Evolutionary conservation across 2,329 filamentous ascomycete species (phyloP).

Genomic region (Paraconiothyrium sp.): DNA sequence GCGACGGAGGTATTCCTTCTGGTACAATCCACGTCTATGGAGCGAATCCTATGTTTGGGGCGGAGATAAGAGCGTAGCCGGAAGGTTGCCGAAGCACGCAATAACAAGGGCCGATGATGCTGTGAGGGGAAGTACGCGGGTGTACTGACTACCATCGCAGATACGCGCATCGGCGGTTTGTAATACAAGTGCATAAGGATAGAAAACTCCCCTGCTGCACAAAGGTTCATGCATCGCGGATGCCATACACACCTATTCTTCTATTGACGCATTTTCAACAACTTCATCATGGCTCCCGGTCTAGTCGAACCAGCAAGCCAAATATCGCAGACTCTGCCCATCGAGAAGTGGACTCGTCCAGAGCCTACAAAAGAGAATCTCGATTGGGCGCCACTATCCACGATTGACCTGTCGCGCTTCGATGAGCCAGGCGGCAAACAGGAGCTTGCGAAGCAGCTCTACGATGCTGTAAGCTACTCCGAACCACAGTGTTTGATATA

Average conservation of each 20-base stretch:
- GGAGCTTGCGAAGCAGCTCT: slow-evolving; percentile 25
- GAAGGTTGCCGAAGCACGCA: slow-evolving; percentile 29
- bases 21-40: slow-evolving; percentile 2
- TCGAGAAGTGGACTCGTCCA: slow-evolving; percentile 32
- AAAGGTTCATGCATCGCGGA: neutral
- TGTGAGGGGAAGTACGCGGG: slow-evolving; percentile 23
- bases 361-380: slow-evolving; percentile 30
- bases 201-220: neutral
- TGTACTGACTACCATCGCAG: slow-evolving; percentile 16
- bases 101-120: slow-evolving; percentile 22
- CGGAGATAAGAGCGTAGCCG: slow-evolving; percentile 19
- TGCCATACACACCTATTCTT: neutral
- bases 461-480: slow-evolving; percentile 19
- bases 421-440: slow-evolving; percentile 29
- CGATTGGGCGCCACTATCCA: slow-evolving; percentile 33
- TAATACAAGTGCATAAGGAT: neutral
- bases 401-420: slow-evolving; percentile 26
- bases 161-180: neutral
- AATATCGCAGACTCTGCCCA: slow-evolving; percentile 17
- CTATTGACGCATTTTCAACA: neutral
- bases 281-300: slow-evolving; percentile 28
- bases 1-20: neutral
- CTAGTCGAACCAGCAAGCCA: slow-evolving; percentile 21
- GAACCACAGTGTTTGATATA: neutral
- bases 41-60: slow-evolving; percentile 1